A percentile compares a stretch with the other conserved stretches of the same genome.
These are phyloP conservation scores for Alliaria petiolata DNA, from an alignment of 345 rosid species.

Conservation along the genomic window DNA sequence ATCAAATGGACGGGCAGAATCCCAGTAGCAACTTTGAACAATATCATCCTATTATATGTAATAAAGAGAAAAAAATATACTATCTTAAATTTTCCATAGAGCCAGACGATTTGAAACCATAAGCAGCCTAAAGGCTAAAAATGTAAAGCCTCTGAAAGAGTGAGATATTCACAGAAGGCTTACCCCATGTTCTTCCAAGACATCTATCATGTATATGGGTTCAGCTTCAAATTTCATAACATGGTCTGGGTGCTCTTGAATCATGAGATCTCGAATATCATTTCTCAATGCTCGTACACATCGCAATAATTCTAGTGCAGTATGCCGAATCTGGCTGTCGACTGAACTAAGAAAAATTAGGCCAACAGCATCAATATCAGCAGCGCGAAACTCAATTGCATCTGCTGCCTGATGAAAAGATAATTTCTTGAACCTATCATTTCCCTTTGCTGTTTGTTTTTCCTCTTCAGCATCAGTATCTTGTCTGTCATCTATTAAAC, in stretches of 20 bases:
- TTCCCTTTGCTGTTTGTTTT: constrained; percentile 46
- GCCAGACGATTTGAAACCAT: constrained; percentile 6
- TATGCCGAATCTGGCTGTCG: constrained; percentile 96
- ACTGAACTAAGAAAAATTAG: constrained; percentile 90
- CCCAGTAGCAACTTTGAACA: constrained; percentile 97
- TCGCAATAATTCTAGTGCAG: constrained; percentile 89
- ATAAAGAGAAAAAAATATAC: background rate
- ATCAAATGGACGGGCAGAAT: constrained; percentile 92
- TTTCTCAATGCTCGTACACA: constrained; percentile 95
- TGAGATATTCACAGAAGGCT: constrained; percentile 25
- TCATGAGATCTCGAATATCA: constrained; percentile 65
- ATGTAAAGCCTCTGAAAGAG: background rate
- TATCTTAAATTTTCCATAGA: constrained; percentile 6
- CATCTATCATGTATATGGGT: constrained; percentile 90
- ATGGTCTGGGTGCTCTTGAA: constrained; percentile 57
- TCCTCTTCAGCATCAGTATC: constrained; percentile 46
- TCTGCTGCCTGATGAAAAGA: constrained; percentile 69
- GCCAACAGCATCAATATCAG: constrained; percentile 97
- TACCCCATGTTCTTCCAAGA: constrained; percentile 98
- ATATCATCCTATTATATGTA: constrained; percentile 76
- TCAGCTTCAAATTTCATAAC: constrained; percentile 66
- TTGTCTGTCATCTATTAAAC: constrained; percentile 67
- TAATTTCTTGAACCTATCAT: constrained; percentile 63
- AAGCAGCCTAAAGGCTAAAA: constrained; percentile 12
- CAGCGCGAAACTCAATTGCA: constrained; percentile 75